Base-by-base conservation (phyloP, 2,329 filamentous ascomycete species). In the Incumbomyces lentus region DNA sequence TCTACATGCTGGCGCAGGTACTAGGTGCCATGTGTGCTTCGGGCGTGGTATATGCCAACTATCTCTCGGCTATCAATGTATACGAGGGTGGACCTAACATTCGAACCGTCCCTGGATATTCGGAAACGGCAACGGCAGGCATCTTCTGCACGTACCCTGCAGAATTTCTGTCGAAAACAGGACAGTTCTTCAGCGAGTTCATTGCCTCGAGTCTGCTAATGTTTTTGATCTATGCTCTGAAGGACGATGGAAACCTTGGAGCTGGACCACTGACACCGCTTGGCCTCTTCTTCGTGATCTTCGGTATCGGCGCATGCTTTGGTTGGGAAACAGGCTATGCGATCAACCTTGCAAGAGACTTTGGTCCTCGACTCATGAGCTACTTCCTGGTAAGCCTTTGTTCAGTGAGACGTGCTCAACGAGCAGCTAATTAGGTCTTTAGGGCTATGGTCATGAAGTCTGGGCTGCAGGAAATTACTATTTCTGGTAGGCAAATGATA, bases 281-380 rank as follows among this genome's bases (percentile, higher is more conserved):
- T 2, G 75, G 69, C 10, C 64, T 86, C 2, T 83, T 86, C 65
- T 85, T 86, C 63, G 68, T 86, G 40, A 79, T 86, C 51, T 86
- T 86, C 58, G 82, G 81, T 6, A 78, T 86, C 17, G 82, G 81
- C 14, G 78, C 79, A 29, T 83, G 80, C 59, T 86, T 84, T 56
- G 83, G 84, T 6, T 86, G 80, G 81, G 77, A 86, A 62, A 88
- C 82, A 0, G 82, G 83, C 29, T 87, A 84, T 63, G 82, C 82
- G 11, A 84, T 86, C 54, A 86, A 86, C 57, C 63, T 84, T 34
- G 82, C 81, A 26, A 73, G 83, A 62, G 84, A 87, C 53, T 83
- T 86, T 58, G 80, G 81, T 0, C 82, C 82, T 6, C 69, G 83
- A 12, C 62, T 86, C 39, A 75, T 83, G 52, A 75, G 76, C 1